phyloP scores from a whole-genome alignment of 2,329 filamentous ascomycete genomes.

The Macrophomina tecta region DNA sequence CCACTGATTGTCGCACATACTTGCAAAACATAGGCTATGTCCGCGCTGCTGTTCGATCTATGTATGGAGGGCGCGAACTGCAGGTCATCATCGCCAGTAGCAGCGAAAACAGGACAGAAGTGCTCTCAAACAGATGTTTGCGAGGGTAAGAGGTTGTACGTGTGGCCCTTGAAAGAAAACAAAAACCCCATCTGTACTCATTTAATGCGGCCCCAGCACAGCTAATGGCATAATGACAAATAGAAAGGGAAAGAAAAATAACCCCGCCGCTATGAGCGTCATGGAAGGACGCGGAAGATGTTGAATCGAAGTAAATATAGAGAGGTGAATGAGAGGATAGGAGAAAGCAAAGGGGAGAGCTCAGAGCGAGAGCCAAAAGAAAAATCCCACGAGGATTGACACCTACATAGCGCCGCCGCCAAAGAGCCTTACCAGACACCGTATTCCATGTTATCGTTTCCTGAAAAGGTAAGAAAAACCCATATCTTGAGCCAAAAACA shows the following conservation, averaged over 20 bases:
- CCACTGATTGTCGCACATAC: background rate
- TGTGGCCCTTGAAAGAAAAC: background rate
- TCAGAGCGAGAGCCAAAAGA: background rate
- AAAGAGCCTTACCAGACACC: constrained; percentile 9
- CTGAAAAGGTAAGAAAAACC: background rate
- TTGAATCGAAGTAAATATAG: background rate
- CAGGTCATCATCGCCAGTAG: background rate
- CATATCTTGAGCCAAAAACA: background rate
- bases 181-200: background rate
- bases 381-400: background rate
- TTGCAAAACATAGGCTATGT: background rate
- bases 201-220: constrained; percentile 20
- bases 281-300: constrained; percentile 5
- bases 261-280: constrained; percentile 21
- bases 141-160: background rate
- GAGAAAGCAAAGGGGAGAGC: too few species aligned
- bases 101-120: background rate
- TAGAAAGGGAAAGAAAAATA: background rate
- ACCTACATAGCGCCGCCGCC: constrained; percentile 10
- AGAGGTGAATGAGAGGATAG: background rate
- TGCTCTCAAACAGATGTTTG: background rate
- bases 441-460: constrained; percentile 7
- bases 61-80: background rate
- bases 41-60: background rate
- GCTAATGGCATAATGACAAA: constrained; percentile 9